Conservation (phyloP, 345 rosid species). For the Brassica rapa region DNA sequence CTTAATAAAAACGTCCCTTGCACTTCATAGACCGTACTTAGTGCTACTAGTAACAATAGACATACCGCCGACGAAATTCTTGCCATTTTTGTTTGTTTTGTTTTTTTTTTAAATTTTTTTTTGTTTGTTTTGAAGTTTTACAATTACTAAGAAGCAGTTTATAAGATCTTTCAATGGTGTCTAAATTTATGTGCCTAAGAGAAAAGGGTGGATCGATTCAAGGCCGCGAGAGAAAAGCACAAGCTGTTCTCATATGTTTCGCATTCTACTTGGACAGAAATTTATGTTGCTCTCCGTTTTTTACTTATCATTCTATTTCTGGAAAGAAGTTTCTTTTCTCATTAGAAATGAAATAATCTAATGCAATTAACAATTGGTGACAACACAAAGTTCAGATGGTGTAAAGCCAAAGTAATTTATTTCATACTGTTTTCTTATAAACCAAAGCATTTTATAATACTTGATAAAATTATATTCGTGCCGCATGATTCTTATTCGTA, state of each 20-base stretch:
- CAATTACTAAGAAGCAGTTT: background rate
- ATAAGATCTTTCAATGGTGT: conserved; percentile 4
- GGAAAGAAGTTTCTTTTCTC: background rate
- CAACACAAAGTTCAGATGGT: background rate
- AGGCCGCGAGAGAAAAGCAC: conserved; percentile 17
- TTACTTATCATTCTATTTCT: conserved; percentile 15
- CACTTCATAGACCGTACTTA: conserved; percentile 26
- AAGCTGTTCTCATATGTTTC: background rate
- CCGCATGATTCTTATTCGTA: background rate
- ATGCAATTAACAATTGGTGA: background rate
- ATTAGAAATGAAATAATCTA: background rate
- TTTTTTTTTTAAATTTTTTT: background rate
- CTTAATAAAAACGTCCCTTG: conserved; percentile 30
- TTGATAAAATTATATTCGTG: background rate
- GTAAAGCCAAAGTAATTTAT: background rate
- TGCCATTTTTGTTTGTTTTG: conserved; percentile 6
- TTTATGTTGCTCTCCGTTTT: conserved; percentile 10
- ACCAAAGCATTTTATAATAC: background rate
- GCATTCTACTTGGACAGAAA: background rate
- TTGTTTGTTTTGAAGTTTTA: background rate
- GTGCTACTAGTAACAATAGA: conserved; percentile 23
- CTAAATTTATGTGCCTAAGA: conserved; percentile 14
- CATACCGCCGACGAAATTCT: conserved; percentile 20
- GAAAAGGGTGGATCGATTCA: conserved; percentile 23
- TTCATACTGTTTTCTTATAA: background rate